phyloP scores from a whole-genome alignment of 495 filamentous ascomycete genomes.

The Aspergillus funiculosus region DNA sequence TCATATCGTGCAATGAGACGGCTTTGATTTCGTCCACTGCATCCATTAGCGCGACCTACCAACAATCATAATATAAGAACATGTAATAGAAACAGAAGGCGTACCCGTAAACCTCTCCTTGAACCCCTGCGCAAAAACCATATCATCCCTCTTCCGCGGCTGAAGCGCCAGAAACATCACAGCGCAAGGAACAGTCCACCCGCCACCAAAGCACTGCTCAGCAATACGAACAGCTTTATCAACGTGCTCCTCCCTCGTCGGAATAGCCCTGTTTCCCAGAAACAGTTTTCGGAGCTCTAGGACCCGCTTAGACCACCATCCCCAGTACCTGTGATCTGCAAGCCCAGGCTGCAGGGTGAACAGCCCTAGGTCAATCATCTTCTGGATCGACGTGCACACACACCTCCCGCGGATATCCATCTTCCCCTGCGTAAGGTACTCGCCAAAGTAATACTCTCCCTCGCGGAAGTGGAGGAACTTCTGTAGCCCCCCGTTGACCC shows the following conservation, averaged over 20 bases:
- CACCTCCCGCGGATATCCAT: constrained; percentile 25
- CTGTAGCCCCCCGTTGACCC: constrained; percentile 11
- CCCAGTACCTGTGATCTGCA: constrained; percentile 1
- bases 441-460: constrained; percentile 26
- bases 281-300: constrained; percentile 3
- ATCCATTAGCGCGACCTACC: not conserved
- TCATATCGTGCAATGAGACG: not conserved
- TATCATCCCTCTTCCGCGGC: constrained; percentile 3
- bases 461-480: constrained; percentile 12
- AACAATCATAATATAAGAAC: not conserved
- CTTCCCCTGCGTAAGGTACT: constrained; percentile 34
- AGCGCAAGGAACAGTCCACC: not conserved
- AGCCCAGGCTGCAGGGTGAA: constrained; percentile 8
- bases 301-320: constrained; percentile 9
- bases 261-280: not conserved
- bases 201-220: not conserved
- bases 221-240: not conserved
- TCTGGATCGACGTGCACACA: constrained; percentile 4
- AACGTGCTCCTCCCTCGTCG: constrained; percentile 2
- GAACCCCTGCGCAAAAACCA: not conserved
- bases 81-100: not conserved
- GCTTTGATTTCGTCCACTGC: not conserved
- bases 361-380: constrained; percentile 8
- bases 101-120: constrained; percentile 3
- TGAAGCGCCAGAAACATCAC: constrained; percentile 8